These are phyloP conservation scores for Elaeis oleifera DNA, from an alignment of 202 grass and related monocot genomes.

Conservation along the genomic window DNA sequence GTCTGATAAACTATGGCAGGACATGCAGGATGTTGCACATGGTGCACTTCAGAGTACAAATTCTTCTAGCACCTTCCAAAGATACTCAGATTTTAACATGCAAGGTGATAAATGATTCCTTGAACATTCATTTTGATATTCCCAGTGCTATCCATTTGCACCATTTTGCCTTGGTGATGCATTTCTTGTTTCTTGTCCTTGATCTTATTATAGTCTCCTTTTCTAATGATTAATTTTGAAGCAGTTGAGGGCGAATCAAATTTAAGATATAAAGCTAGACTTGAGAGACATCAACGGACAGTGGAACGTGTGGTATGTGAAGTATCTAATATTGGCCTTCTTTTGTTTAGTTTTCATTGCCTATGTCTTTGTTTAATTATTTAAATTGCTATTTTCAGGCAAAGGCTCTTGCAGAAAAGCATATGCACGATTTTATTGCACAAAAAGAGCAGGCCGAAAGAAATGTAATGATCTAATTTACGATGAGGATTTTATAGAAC, in stretches of 20 bases:
- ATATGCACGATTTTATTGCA: constrained; percentile 66
- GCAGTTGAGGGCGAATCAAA: constrained; percentile 63
- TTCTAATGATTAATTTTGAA: constrained; percentile 18
- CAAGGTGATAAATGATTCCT: constrained; percentile 37
- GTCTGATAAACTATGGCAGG: constrained; percentile 11
- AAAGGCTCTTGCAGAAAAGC: constrained; percentile 97
- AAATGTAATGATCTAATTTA: constrained; percentile 49
- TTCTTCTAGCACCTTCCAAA: constrained; percentile 31
- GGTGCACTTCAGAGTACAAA: constrained; percentile 42
- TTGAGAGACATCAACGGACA: constrained; percentile 77
- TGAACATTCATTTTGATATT: neutral
- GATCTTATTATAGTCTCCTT: neutral
- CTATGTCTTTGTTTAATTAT: neutral
- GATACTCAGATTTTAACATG: constrained; percentile 33
- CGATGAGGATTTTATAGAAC: constrained; percentile 5
- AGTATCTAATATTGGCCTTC: neutral
- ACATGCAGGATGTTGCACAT: constrained; percentile 40
- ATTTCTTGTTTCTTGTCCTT: neutral
- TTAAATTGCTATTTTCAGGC: constrained; percentile 45
- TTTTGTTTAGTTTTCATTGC: too few species aligned
- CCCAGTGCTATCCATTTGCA: neutral
- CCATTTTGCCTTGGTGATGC: constrained; percentile 2
- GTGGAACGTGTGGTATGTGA: constrained; percentile 74
- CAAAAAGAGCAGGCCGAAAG: constrained; percentile 89
- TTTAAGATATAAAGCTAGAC: constrained; percentile 82